A percentile compares a stretch with the other conserved stretches of the same genome.
Evolutionary conservation across 2,329 filamentous ascomycete genomes (phyloP).

Genomic region (Phyllosticta paracitricarpa): DNA sequence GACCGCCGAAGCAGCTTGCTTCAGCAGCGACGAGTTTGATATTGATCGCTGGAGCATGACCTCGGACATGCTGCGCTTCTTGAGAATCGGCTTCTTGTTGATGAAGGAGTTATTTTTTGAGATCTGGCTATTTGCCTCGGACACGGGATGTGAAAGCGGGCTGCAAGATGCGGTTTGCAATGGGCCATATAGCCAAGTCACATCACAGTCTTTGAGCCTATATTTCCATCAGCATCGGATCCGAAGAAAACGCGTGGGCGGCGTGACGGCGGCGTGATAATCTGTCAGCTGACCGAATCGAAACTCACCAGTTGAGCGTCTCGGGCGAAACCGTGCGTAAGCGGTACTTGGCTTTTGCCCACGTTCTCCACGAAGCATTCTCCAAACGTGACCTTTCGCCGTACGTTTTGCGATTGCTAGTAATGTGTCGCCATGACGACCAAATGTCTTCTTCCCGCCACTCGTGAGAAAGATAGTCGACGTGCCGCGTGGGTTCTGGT

Average conservation of each 20-base stretch:
- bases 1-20: slow-evolving; percentile 78
- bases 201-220: slow-evolving; percentile 94
- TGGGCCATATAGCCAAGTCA: slow-evolving; percentile 95
- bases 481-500: slow-evolving; percentile 69
- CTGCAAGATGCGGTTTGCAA: slow-evolving; percentile 62
- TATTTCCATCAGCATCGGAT: slow-evolving; percentile 21
- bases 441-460: slow-evolving; percentile 96
- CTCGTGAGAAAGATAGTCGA: slow-evolving; percentile 90
- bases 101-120: slow-evolving; percentile 59
- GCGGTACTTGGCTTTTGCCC: slow-evolving; percentile 85
- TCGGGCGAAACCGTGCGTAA: slow-evolving; percentile 84
- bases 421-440: slow-evolving; percentile 92
- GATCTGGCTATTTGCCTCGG: slow-evolving; percentile 46
- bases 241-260: background rate
- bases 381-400: slow-evolving; percentile 74
- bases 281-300: background rate
- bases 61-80: slow-evolving; percentile 94
- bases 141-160: slow-evolving; percentile 37
- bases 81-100: slow-evolving; percentile 84
- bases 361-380: slow-evolving; percentile 95
- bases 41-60: slow-evolving; percentile 85
- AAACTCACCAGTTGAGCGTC: slow-evolving; percentile 77
- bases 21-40: slow-evolving; percentile 78
- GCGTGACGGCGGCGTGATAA: background rate
- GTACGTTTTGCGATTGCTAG: slow-evolving; percentile 67